Evolutionary conservation across 2,329 filamentous ascomycete genomes (phyloP).

Genomic region (Thielaviopsis populi): DNA sequence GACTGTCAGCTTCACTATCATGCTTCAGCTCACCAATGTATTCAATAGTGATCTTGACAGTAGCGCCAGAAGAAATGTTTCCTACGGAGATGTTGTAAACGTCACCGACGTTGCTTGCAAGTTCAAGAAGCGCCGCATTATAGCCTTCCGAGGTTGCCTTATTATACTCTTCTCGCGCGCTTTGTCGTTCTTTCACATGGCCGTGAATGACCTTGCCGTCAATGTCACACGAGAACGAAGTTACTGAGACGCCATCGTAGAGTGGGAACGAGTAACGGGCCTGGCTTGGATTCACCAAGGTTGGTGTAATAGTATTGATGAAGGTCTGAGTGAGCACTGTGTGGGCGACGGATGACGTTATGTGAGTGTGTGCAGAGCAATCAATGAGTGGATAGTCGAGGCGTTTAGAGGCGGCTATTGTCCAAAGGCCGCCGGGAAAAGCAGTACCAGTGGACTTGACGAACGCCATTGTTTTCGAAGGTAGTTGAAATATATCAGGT

Average conservation of each 20-base stretch:
- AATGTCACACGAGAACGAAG: slow-evolving; percentile 50
- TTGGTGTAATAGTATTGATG: slow-evolving; percentile 34
- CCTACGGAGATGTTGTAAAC: slow-evolving; percentile 54
- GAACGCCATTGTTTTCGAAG: not conserved
- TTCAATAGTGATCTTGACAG: slow-evolving; percentile 44
- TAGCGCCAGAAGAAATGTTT: slow-evolving; percentile 45
- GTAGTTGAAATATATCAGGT: not conserved
- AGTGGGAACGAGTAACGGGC: slow-evolving; percentile 55
- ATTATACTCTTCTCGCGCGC: slow-evolving; percentile 45
- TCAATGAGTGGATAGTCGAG: slow-evolving; percentile 42
- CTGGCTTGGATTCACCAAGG: slow-evolving; percentile 24
- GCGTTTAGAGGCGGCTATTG: not conserved
- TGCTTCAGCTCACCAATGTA: slow-evolving; percentile 60
- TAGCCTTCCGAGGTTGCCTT: slow-evolving; percentile 43
- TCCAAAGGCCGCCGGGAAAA: not conserved
- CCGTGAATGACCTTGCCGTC: slow-evolving; percentile 45
- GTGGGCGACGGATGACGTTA: slow-evolving; percentile 40
- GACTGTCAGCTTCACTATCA: slow-evolving; percentile 50
- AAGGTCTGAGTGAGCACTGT: slow-evolving; percentile 37
- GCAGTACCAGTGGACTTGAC: not conserved
- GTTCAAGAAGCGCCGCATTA: slow-evolving; percentile 50
- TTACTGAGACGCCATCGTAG: slow-evolving; percentile 56
- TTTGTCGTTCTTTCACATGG: slow-evolving; percentile 49
- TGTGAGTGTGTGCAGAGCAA: slow-evolving; percentile 43
- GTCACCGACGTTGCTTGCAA: slow-evolving; percentile 43